Percentiles rank a stretch among this genome's conserved stretches.
Evolutionary conservation across 805 yeast genomes (phyloP).

Genomic region (Gaillardinia entomophila): DNA sequence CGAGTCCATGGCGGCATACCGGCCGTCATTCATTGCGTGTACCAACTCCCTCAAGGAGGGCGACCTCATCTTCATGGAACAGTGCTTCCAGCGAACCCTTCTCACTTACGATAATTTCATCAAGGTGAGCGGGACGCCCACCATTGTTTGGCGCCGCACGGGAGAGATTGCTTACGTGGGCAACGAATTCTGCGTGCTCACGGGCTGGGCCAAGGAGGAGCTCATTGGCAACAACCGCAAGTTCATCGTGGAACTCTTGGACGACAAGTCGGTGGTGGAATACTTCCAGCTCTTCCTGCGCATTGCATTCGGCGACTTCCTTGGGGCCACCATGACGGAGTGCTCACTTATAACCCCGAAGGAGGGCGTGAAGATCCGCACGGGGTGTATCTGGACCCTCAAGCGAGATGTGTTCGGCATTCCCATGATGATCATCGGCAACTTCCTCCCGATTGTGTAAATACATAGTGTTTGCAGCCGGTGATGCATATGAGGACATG

Average conservation of each 20-base stretch:
- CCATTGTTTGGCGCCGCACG: conserved; percentile 91
- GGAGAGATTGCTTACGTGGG: conserved; percentile 95
- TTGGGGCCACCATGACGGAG: conserved; percentile 79
- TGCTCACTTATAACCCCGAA: conserved; percentile 70
- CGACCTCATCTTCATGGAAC: conserved; percentile 92
- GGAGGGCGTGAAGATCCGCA: conserved; percentile 50
- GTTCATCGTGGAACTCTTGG: conserved; percentile 78
- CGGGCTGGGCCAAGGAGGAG: conserved; percentile 82
- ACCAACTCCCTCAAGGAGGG: conserved; percentile 84
- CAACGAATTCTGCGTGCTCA: conserved; percentile 83
- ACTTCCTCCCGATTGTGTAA: conserved; percentile 80
- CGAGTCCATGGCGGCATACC: conserved; percentile 78
- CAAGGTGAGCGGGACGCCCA: conserved; percentile 84
- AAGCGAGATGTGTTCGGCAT: conserved; percentile 94
- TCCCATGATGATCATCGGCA: conserved; percentile 95
- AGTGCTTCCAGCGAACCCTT: conserved; percentile 88
- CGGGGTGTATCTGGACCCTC: conserved; percentile 87
- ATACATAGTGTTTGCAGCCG: no score
- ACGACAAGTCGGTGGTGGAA: conserved; percentile 79
- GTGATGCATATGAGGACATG: no score
- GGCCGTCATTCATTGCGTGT: conserved; percentile 92
- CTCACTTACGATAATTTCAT: conserved; percentile 85
- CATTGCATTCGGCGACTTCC: conserved; percentile 85
- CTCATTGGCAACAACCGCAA: conserved; percentile 57
- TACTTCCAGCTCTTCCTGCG: conserved; percentile 81